Evolutionary conservation across 352 stramenopile genomes (phyloP), one percentile per base, ranked within the genome.

Genomic region (Pythium graminicola): DNA sequence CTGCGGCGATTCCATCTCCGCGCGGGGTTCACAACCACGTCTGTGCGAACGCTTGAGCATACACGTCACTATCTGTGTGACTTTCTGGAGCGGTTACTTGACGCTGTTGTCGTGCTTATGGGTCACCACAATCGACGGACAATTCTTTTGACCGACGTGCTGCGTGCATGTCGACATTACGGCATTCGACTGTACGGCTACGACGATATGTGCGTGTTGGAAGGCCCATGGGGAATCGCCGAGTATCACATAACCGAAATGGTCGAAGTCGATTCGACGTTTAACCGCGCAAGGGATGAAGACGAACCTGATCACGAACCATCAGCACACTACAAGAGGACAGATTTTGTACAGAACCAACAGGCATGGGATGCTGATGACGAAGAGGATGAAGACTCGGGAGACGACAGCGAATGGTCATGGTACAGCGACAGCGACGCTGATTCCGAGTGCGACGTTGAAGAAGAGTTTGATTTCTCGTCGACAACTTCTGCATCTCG

Each of bases 161-260:
- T 90, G 56, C 69, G 62, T 11, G 73, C 78, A 7, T 90, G 74
- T 26, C 64, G 70, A 23, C 60, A 82, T 44, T 76, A 82, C 35
- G 78, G 77, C 11, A 86, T 90, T 43, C 64, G 65, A 6, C 51
- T 93, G 49, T 93, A 93, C 36, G 82, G 82, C 40, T 90, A 87
- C 59, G 78, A 90, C 55, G 80, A 91, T 43, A 69, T 86, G 61
- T 86, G 75, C 50, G 42, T 73, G 40, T 42, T 91, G 22, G 63
- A 66, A 40, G 38, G 31, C 42, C 19, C 62, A 44, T 39, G 58
- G 14, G 14, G 51, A 27, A 56, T 31, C 28, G 59, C 78, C n/a
- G 42, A 57, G 6, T 78, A 68, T 38, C 80, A 89, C 45, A 69
- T 91, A 41, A 91, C 73, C 1, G 80, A 91, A 62, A 71, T 91